These are phyloP conservation scores for Geosmithia putterillii DNA, from an alignment of 2,329 filamentous ascomycete genomes.

Conservation along the genomic window DNA sequence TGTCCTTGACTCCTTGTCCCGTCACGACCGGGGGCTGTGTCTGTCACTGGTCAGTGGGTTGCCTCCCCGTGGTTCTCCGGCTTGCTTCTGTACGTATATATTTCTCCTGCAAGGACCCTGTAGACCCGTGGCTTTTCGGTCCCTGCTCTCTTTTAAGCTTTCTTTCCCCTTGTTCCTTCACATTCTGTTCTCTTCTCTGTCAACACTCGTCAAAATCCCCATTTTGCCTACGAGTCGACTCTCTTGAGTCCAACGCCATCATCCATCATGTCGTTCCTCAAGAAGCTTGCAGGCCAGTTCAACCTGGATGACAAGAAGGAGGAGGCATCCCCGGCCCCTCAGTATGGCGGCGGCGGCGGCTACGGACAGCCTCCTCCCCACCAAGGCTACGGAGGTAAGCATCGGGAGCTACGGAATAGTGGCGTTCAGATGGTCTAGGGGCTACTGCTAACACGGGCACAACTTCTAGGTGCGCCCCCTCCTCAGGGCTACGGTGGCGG, in stretches of 20 bases:
- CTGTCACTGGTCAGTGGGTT: too few species aligned
- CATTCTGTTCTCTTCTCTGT: background rate
- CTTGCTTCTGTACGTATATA: background rate
- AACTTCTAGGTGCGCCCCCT: constrained; percentile 5
- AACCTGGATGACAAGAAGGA: constrained; percentile 26
- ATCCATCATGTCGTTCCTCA: constrained; percentile 29
- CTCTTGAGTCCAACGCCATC: background rate
- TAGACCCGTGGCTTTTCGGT: background rate
- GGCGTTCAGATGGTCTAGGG: background rate
- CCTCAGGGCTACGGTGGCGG: constrained; percentile 7
- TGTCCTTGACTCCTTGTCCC: too few species aligned
- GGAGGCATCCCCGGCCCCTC: constrained; percentile 9
- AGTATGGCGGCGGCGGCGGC: background rate
- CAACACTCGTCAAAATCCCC: background rate
- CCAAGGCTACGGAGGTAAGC: constrained; percentile 1
- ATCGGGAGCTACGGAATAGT: too few species aligned
- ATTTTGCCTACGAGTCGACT: background rate
- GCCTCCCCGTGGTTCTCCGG: background rate
- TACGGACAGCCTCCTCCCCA: background rate
- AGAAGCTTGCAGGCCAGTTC: constrained; percentile 31
- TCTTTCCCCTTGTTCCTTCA: background rate
- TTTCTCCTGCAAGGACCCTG: background rate
- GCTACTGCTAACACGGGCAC: background rate
- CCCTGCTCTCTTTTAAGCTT: background rate
- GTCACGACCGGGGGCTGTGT: background rate